Base-by-base conservation (phyloP, 495 filamentous ascomycete species). In the Saxispiralis lemnorum region DNA sequence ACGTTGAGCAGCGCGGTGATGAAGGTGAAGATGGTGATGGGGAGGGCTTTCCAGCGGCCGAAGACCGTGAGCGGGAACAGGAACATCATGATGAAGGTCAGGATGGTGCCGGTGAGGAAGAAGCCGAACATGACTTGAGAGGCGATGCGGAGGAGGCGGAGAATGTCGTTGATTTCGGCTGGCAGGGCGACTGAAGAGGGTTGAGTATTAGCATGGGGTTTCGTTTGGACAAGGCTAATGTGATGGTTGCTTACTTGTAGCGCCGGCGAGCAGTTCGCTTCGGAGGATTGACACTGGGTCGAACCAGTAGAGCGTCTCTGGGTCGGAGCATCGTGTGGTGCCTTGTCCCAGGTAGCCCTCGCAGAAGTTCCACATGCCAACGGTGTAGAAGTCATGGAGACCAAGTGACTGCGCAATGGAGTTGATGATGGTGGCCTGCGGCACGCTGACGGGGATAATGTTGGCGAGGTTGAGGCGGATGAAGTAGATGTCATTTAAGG, bases 341-440 rank as follows among this genome's bases (percentile, higher is more conserved):
- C 82, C 81, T 46, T 71, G 61, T 35, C 66, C 66, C 35, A 75
- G 60, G 60, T 84, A 87, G 14, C 87, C 87, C 62, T 88, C 81
- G 53, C 87, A 95, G 57, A 78, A 93, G 31, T 72, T 76, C 86
- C 86, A 95, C 11, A 94, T 59, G 5, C 87, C 87, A 31, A 93
- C 84, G 53, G 83, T 78, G 58, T 96, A 96, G 62, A 89, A 96
- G 62, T 94, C 87, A 51, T 92, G 83, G 14, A 94, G 66, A 6
- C 87, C 87, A 38, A 96, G 70, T 10, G 78, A 78, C 33, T 79
- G 81, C n/a, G 86, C 86, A 45, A 94, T 83, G 42, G 69, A 79
- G 63, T 93, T 93, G 63, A 93, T 80, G 11, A 93, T 66, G 5
- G 63, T 63, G 19, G 76, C 78, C 53, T 86, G 81, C 17, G 83